Base-by-base conservation (phyloP, 805 yeast species). In the Candida anglica region DNA sequence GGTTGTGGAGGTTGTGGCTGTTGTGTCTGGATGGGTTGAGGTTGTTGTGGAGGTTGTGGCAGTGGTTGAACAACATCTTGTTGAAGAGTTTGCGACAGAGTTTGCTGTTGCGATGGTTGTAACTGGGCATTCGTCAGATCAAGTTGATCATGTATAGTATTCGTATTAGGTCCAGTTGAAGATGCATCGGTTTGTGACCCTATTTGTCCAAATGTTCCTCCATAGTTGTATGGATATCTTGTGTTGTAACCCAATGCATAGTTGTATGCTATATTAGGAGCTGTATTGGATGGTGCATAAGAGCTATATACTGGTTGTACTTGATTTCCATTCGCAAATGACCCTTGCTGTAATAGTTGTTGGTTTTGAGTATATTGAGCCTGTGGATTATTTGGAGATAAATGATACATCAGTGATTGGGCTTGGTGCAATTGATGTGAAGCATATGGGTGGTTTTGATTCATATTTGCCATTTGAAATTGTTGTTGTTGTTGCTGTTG, bases 1-100 rank as follows among this genome's bases (percentile, higher is more conserved):
- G 15, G 11, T 18, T 27, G 30, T 21, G 18, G 44, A 23, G 28
- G 27, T 25, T 25, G 39, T 34, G 8, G 30, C 42, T 15, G 26
- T 16, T 15, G 30, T 11, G 3, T 6, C 14, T 19, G 32, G 10
- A 11, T 32, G 28, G 25, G 32, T 27, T 36, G 39, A 6, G 24
- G 6, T 6, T 29, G 34, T 14, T 34, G 38, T 11, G 6, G 26
- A 6, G 16, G 18, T 25, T 24, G 38, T n/a, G 32, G 30, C 14
- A 29, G 28, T 15, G 20, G 32, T 13, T 19, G 21, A 15, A 20
- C 26, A 13, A 18, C 4, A 13, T 19, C 28, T 11, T 27, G 36
- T 17, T 20, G 32, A 15, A 27, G 10, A 9, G 30, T 9, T 10
- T 24, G 28, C n/a, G 27, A 25, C 20, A 15, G 39, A 2, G 26